Base-by-base conservation (phyloP, 805 yeast species). In the Schizosaccharomyces lindneri region DNA sequence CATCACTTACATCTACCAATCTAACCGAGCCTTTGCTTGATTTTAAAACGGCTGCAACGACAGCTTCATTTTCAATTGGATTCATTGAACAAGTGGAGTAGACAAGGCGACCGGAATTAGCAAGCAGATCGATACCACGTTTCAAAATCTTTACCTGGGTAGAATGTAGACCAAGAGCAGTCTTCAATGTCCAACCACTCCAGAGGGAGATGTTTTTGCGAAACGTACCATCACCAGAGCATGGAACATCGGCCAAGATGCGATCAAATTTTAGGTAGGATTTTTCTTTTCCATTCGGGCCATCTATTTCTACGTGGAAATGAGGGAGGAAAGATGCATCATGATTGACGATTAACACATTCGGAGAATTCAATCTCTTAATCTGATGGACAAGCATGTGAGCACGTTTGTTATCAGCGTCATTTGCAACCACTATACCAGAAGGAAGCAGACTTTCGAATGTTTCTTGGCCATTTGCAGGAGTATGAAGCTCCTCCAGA, bases 141-240 rank as follows among this genome's bases (percentile, higher is more conserved):
- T 81, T 81, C 67, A 94, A 78, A 67, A 93, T 93, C 71, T 88
- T 89, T 63, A 84, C 73, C 73, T 93, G 99, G 64, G 90, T 79
- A 17, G 84, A 78, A 73, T 93, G 97, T 67, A 93, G 78, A 13
- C 97, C 97, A 62, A 89, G 73, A 31, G 86, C 97, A 70, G 85
- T 87, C 64, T 93, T 95, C 46, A 85, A 79, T 39, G 81, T 79
- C 89, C 96, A 93, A 67, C 88, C 95, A 67, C 82, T 83, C 99
- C 99, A 93, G 39, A 93, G 96, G 69, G 86, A 86, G 66, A 88
- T 80, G 71, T 93, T 93, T 74, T 93, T 93, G 72, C 99, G 81
- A 95, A 93, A 87, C 55, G 99, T 93, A 64, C 94, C 99, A 72
- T 93, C 99, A 66, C 99, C 99, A 24, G 97, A 86, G 76, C 99